Conservation (phyloP, 2,329 filamentous ascomycete genomes). For the Xylariaceae sp. region DNA sequence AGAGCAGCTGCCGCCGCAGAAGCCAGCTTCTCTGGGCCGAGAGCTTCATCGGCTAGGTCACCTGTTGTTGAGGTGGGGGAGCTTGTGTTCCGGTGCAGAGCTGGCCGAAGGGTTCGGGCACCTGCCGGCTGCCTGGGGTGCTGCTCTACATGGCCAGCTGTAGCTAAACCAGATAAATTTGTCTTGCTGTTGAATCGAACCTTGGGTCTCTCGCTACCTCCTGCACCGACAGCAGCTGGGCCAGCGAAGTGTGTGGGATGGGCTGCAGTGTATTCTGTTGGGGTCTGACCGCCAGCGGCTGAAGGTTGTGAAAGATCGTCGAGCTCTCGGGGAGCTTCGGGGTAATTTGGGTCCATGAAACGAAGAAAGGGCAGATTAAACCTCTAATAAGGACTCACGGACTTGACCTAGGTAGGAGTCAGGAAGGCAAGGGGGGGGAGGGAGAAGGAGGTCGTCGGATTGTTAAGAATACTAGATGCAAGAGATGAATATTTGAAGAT, state of each 20-base stretch:
- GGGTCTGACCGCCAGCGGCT: not conserved
- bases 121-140: not conserved
- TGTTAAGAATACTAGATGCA: too few relatives aligned
- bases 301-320: conserved; percentile 2
- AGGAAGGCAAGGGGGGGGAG: too few relatives aligned
- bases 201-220: conserved; percentile 9
- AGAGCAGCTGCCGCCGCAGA: conserved; percentile 36
- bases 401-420: too few relatives aligned
- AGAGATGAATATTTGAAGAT: too few relatives aligned
- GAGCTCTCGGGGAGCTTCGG: conserved; percentile 12
- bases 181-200: conserved; percentile 17
- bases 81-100: conserved; percentile 34
- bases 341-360: conserved; percentile 7
- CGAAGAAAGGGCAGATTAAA: too few relatives aligned
- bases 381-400: too few relatives aligned
- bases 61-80: conserved; percentile 30
- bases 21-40: conserved; percentile 8
- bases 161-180: conserved; percentile 1
- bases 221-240: not conserved
- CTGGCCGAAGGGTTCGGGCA: conserved; percentile 31
- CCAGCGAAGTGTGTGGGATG: too few relatives aligned
- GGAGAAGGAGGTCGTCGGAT: too few relatives aligned
- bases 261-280: not conserved
- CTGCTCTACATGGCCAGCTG: conserved; percentile 4
- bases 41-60: conserved; percentile 17